Evolutionary conservation across 257 asterid species (phyloP).

Genomic region (Gentiana dahurica): DNA sequence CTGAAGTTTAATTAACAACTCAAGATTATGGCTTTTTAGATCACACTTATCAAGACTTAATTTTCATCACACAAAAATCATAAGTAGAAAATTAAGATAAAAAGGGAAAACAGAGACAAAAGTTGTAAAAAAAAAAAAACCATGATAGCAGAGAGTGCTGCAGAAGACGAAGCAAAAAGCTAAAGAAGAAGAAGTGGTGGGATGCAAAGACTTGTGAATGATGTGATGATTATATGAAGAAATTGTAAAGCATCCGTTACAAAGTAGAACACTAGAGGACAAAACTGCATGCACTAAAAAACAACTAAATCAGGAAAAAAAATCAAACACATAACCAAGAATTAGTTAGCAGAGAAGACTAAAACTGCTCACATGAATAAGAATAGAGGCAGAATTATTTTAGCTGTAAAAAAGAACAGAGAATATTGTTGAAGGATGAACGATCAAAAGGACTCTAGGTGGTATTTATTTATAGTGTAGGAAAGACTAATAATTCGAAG

Average conservation of each 20-base stretch:
- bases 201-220: background rate
- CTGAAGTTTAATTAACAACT: background rate
- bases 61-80: too few species aligned
- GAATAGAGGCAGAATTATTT: background rate
- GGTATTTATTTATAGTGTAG: too few species aligned
- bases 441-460: too few species aligned
- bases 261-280: slow-evolving; percentile 2
- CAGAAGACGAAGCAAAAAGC: background rate
- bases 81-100: too few species aligned
- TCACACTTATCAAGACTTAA: too few species aligned
- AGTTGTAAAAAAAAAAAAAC: too few species aligned
- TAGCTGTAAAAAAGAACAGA: too few species aligned
- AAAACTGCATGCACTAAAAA: background rate
- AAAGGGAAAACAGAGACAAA: too few species aligned
- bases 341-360: background rate
- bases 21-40: slow-evolving; percentile 2
- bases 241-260: background rate
- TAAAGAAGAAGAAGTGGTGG: background rate
- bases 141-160: background rate
- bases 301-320: background rate
- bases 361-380: slow-evolving; percentile 6
- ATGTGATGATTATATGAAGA: background rate
- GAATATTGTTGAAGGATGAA: too few species aligned
- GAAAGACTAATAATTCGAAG: too few species aligned
- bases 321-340: slow-evolving; percentile 1